Conservation (phyloP, 1,284 basidiomycete genomes). For the Ganoderma lingzhi region DNA sequence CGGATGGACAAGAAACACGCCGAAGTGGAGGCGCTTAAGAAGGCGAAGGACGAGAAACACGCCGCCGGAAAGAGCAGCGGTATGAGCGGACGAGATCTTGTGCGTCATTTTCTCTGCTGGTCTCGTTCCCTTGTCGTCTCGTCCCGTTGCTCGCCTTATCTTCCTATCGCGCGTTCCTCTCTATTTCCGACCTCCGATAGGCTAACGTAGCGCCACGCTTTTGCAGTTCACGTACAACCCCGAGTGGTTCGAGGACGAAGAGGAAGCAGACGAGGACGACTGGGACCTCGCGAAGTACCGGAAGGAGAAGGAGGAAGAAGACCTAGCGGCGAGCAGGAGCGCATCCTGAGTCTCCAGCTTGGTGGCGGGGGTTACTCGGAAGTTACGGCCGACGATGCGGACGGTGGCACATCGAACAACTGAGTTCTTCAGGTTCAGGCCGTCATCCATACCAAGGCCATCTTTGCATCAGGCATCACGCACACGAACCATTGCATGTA, state of each 20-base stretch:
- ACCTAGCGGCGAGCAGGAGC: constrained; percentile 51
- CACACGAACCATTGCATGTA: constrained; percentile 25
- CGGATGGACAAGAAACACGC: constrained; percentile 92
- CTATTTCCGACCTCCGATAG: not conserved
- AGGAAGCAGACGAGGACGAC: constrained; percentile 78
- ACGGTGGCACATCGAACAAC: constrained; percentile 25
- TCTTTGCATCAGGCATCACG: constrained; percentile 15
- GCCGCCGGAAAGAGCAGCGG: constrained; percentile 93
- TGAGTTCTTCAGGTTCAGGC: not conserved
- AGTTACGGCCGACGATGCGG: constrained; percentile 30
- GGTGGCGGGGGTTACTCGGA: constrained; percentile 25
- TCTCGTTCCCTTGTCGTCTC: not conserved
- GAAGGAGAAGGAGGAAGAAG: constrained; percentile 68
- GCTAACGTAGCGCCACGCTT: constrained; percentile 11
- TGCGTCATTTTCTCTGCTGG: constrained; percentile 47
- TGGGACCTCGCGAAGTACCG: constrained; percentile 78
- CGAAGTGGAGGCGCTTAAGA: constrained; percentile 81
- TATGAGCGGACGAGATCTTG: constrained; percentile 96
- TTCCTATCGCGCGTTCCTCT: constrained; percentile 19
- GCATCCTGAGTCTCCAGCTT: constrained; percentile 43
- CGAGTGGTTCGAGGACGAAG: constrained; percentile 92
- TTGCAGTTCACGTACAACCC: constrained; percentile 92
- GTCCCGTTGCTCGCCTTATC: not conserved
- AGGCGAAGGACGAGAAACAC: constrained; percentile 86
- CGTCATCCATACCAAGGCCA: not conserved